phyloP scores from a whole-genome alignment of 441 rosid genomes.

The Mallotus japonicus region DNA sequence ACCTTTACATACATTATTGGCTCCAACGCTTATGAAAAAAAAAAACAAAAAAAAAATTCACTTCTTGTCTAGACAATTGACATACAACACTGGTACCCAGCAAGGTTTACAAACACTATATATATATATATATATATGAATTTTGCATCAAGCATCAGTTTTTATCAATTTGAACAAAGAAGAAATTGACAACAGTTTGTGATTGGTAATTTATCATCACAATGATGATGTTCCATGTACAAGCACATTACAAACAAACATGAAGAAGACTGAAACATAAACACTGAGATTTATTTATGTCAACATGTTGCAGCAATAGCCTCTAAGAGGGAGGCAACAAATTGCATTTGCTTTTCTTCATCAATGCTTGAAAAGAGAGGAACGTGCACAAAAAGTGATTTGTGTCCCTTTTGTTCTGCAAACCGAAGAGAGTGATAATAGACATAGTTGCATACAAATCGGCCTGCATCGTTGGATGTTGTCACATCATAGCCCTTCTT shows the following conservation, averaged over 20 bases:
- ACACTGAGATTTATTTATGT: constrained; percentile 11
- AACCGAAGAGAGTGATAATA: constrained; percentile 79
- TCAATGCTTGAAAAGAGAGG: constrained; percentile 72
- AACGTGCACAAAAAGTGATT: constrained; percentile 75
- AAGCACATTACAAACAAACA: constrained; percentile 13
- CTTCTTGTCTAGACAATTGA: not conserved
- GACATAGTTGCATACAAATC: constrained; percentile 84
- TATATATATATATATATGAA: not conserved
- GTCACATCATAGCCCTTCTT: constrained; percentile 67
- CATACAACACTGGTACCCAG: not conserved
- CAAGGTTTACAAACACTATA: too few relatives aligned
- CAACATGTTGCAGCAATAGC: constrained; percentile 62
- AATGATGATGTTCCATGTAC: constrained; percentile 12
- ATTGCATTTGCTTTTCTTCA: constrained; percentile 75
- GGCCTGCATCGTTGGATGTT: constrained; percentile 77
- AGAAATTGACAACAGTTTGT: not conserved
- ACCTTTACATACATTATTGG: not conserved
- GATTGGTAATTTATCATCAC: not conserved
- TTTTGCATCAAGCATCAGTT: not conserved
- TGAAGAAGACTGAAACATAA: not conserved
- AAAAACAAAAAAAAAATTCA: not conserved
- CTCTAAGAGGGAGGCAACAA: constrained; percentile 64
- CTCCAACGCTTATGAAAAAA: not conserved
- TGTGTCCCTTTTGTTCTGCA: constrained; percentile 64
- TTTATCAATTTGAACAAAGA: not conserved